These are phyloP conservation scores for Collybiopsis luxurians DNA, from an alignment of 768 basidiomycete species.

Conservation along the genomic window DNA sequence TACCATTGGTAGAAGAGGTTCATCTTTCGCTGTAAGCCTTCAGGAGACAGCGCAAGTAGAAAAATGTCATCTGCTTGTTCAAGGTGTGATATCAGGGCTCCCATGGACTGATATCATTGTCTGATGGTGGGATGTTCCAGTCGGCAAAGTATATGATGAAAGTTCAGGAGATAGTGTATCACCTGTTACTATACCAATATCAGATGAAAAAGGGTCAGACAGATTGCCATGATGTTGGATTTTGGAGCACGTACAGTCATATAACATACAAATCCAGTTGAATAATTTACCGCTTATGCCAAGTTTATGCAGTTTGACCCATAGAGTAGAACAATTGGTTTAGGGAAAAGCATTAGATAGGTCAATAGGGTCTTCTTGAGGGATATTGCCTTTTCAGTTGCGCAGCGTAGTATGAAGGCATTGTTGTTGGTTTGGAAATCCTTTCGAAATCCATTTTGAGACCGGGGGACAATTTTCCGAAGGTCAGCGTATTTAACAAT, in stretches of 20 bases:
- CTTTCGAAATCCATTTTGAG: slow-evolving; percentile 29
- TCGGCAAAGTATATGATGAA: slow-evolving; percentile 5
- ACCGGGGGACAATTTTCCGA: slow-evolving; percentile 16
- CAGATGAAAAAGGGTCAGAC: background rate
- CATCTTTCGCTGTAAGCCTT: slow-evolving; percentile 7
- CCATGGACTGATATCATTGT: background rate
- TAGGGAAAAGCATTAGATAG: slow-evolving; percentile 34
- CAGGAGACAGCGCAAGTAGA: slow-evolving; percentile 5
- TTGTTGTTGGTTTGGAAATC: slow-evolving; percentile 27
- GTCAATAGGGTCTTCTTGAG: slow-evolving; percentile 14
- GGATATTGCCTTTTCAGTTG: slow-evolving; percentile 16
- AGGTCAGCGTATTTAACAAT: slow-evolving; percentile 11
- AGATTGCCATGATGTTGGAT: background rate
- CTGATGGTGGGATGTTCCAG: background rate
- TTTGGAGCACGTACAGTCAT: slow-evolving; percentile 1
- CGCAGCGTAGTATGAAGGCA: slow-evolving; percentile 17
- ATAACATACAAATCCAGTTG: slow-evolving; percentile 11
- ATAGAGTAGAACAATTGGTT: slow-evolving; percentile 26
- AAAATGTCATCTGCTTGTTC: slow-evolving; percentile 9
- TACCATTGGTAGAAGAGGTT: slow-evolving; percentile 1
- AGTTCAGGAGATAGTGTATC: slow-evolving; percentile 1
- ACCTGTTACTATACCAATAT: background rate
- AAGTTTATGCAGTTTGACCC: slow-evolving; percentile 22
- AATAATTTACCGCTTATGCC: slow-evolving; percentile 15
- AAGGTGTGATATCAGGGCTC: background rate